Evolutionary conservation across 2,329 filamentous ascomycete genomes (phyloP).

Genomic region (Nakataea oryzae): DNA sequence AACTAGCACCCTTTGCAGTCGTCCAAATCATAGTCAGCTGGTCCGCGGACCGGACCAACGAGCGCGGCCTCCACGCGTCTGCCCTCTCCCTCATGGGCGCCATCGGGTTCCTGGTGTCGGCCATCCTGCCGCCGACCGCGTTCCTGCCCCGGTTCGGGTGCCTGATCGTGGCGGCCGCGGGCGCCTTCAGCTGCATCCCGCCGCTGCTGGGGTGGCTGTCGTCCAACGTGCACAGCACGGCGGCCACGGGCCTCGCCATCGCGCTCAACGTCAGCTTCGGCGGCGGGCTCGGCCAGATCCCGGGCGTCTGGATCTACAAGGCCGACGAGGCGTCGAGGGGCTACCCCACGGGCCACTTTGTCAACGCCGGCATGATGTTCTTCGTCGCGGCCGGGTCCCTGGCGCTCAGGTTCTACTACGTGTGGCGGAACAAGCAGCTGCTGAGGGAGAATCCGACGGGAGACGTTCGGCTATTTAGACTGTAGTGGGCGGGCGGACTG

Average conservation of each 20-base stretch:
- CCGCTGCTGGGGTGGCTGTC: conserved; percentile 43
- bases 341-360: conserved; percentile 48
- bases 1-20: conserved; percentile 8
- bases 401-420: conserved; percentile 32
- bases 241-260: conserved; percentile 41
- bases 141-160: conserved; percentile 41
- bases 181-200: conserved; percentile 44
- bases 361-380: conserved; percentile 38
- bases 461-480: conserved; percentile 4
- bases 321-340: conserved; percentile 35
- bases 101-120: conserved; percentile 41
- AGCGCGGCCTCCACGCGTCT: conserved; percentile 39
- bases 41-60: conserved; percentile 36
- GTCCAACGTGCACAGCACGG: conserved; percentile 40
- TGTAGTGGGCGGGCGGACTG: too few species aligned
- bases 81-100: conserved; percentile 38
- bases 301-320: conserved; percentile 51
- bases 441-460: conserved; percentile 1
- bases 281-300: conserved; percentile 42
- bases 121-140: conserved; percentile 36
- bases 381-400: conserved; percentile 35
- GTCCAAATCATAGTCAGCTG: conserved; percentile 27
- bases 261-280: conserved; percentile 47
- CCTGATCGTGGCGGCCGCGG: conserved; percentile 41
- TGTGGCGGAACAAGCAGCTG: conserved; percentile 13